Percentiles rank a stretch among this genome's conserved stretches.
These are phyloP conservation scores for Bretschneidera sinensis DNA, from an alignment of 345 rosid genomes.

Conservation along the genomic window DNA sequence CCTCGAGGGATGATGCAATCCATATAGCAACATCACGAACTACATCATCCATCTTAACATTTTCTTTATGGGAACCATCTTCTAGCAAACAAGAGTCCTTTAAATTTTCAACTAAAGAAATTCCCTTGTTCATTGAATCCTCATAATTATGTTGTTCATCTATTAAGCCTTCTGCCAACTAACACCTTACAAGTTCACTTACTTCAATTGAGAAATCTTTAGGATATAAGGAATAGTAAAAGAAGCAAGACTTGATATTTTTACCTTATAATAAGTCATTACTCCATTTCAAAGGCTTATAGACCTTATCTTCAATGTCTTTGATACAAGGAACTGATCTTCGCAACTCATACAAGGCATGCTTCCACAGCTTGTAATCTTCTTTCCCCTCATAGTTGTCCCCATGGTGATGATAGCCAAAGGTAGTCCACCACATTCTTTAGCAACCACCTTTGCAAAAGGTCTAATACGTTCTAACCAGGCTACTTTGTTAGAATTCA, in stretches of 20 bases:
- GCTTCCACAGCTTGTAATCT: constrained; percentile 29
- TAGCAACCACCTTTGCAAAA: constrained; percentile 22
- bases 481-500: too few relatives aligned
- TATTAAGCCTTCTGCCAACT: constrained; percentile 40
- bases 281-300: constrained; percentile 34
- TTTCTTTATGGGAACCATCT: constrained; percentile 25
- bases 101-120: constrained; percentile 35
- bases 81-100: constrained; percentile 44
- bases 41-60: constrained; percentile 46
- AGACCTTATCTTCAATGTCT: constrained; percentile 32
- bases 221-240: constrained; percentile 42
- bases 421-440: constrained; percentile 44
- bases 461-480: constrained; percentile 28
- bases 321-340: constrained; percentile 24
- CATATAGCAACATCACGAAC: constrained; percentile 44
- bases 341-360: constrained; percentile 31
- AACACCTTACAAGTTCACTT: constrained; percentile 33
- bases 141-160: constrained; percentile 24
- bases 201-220: constrained; percentile 33
- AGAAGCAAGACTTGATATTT: constrained; percentile 33
- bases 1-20: constrained; percentile 24
- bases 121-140: constrained; percentile 27
- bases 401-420: constrained; percentile 45
- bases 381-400: constrained; percentile 34
- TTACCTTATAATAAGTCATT: constrained; percentile 25